A percentile compares a stretch with the other conserved stretches of the same genome.
These are phyloP conservation scores for Phialophora expanda DNA, from an alignment of 2,329 filamentous ascomycete genomes.

Conservation along the genomic window DNA sequence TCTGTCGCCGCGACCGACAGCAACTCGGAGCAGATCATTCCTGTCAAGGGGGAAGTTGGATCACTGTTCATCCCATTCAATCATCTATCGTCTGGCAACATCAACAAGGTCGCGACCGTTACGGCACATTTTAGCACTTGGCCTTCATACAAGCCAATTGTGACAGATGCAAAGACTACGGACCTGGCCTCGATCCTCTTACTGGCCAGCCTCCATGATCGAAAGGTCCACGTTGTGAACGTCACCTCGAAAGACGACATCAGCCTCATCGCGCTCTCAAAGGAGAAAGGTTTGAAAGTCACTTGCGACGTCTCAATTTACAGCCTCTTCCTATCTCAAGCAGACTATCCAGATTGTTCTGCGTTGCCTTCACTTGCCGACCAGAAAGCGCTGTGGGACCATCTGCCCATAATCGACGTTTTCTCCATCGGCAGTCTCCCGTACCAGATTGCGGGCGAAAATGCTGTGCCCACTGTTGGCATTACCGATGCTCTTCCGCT, in stretches of 20 bases:
- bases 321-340: slow-evolving; percentile 73
- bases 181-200: slow-evolving; percentile 81
- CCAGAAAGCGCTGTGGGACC: slow-evolving; percentile 75
- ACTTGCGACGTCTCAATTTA: slow-evolving; percentile 85
- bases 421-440: slow-evolving; percentile 80
- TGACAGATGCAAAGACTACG: slow-evolving; percentile 80
- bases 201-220: slow-evolving; percentile 76
- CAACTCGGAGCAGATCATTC: slow-evolving; percentile 76
- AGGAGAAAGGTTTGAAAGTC: slow-evolving; percentile 79
- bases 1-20: slow-evolving; percentile 74
- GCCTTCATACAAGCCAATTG: slow-evolving; percentile 77
- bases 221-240: slow-evolving; percentile 79
- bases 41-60: slow-evolving; percentile 74
- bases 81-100: slow-evolving; percentile 73
- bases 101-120: slow-evolving; percentile 80
- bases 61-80: slow-evolving; percentile 85
- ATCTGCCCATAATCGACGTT: slow-evolving; percentile 74
- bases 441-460: slow-evolving; percentile 70
- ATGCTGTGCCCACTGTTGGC: slow-evolving; percentile 66
- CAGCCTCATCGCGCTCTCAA: slow-evolving; percentile 74
- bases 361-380: slow-evolving; percentile 71
- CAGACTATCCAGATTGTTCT: slow-evolving; percentile 70
- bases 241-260: slow-evolving; percentile 84
- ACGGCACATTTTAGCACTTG: slow-evolving; percentile 79
- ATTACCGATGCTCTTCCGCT: slow-evolving; percentile 76